Evolutionary conservation across 2,329 filamentous ascomycete genomes (phyloP).

Genomic region (Gnomoniopsis smithogilvyi): DNA sequence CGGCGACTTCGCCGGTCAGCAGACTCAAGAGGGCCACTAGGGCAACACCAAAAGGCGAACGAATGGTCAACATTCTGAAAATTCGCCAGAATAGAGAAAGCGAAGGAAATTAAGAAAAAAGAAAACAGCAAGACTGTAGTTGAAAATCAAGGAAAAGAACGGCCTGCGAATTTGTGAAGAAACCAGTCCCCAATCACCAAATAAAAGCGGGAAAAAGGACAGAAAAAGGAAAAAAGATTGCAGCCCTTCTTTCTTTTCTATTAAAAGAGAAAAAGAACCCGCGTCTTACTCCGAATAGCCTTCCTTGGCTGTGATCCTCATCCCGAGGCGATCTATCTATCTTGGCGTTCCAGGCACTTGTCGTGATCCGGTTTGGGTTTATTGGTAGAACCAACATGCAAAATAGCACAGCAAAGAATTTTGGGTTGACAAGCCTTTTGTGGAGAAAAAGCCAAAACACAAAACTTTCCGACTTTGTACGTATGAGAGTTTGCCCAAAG

Average conservation of each 20-base stretch:
- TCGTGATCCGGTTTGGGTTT: slow-evolving; percentile 3
- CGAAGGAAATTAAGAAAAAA: slow-evolving; percentile 5
- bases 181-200: slow-evolving; percentile 5
- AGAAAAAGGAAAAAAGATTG: not conserved
- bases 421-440: not conserved
- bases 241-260: not conserved
- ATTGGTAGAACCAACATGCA: not conserved
- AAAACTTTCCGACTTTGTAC: slow-evolving; percentile 10
- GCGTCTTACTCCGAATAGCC: not conserved
- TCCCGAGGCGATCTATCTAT: slow-evolving; percentile 1
- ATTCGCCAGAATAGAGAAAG: not conserved
- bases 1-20: slow-evolving; percentile 15
- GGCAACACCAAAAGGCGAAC: slow-evolving; percentile 11
- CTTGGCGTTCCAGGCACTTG: slow-evolving; percentile 12
- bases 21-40: slow-evolving; percentile 17
- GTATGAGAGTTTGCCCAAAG: slow-evolving; percentile 13
- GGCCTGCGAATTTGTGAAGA: slow-evolving; percentile 3
- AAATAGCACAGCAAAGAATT: not conserved
- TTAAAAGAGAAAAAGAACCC: not conserved
- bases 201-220: not conserved
- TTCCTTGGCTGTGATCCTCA: not conserved
- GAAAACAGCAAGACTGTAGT: slow-evolving; percentile 3
- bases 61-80: slow-evolving; percentile 24
- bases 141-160: not conserved
- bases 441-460: too few species aligned